These are phyloP conservation scores for Annulohypoxylon nitens DNA, from an alignment of 495 filamentous ascomycete genomes.

Conservation along the genomic window DNA sequence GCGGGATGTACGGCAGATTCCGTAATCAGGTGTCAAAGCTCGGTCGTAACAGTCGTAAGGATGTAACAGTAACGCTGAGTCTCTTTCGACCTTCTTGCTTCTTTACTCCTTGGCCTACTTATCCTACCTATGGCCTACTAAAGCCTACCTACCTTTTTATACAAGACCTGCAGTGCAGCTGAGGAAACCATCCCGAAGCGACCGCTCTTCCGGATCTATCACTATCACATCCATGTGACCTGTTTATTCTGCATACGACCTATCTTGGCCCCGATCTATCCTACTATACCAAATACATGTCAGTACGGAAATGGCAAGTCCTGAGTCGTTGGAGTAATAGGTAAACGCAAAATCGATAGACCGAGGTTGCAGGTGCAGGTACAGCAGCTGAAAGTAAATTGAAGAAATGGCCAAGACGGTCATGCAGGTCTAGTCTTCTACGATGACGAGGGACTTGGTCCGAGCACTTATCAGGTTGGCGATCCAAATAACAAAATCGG, in stretches of 20 bases:
- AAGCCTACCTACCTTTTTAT: not conserved
- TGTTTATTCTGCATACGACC: slow-evolving; percentile 13
- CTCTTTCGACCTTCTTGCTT: slow-evolving; percentile 8
- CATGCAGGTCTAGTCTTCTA: slow-evolving; percentile 7
- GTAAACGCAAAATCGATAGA: not conserved
- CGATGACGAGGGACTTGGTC: slow-evolving; percentile 2
- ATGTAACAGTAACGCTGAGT: slow-evolving; percentile 15
- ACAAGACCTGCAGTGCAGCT: slow-evolving; percentile 1
- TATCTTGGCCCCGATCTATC: slow-evolving; percentile 5
- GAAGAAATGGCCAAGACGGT: not conserved
- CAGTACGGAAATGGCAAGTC: not conserved
- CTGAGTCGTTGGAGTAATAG: not conserved
- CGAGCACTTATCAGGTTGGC: slow-evolving; percentile 24
- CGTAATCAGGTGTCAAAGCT: slow-evolving; percentile 31
- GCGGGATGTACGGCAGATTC: slow-evolving; percentile 1
- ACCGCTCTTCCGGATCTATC: slow-evolving; percentile 12
- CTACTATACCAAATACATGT: not conserved
- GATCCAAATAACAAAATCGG: slow-evolving; percentile 40
- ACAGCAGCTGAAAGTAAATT: not conserved
- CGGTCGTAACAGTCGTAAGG: not conserved
- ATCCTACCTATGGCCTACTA: not conserved
- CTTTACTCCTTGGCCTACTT: not conserved
- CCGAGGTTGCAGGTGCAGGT: not conserved
- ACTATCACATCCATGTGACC: slow-evolving; percentile 32
- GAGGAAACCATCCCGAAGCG: not conserved